Percentiles rank a stretch among this genome's conserved stretches.
These are phyloP conservation scores for Penicillium cinerascens DNA, from an alignment of 495 filamentous ascomycete genomes.

Conservation along the genomic window DNA sequence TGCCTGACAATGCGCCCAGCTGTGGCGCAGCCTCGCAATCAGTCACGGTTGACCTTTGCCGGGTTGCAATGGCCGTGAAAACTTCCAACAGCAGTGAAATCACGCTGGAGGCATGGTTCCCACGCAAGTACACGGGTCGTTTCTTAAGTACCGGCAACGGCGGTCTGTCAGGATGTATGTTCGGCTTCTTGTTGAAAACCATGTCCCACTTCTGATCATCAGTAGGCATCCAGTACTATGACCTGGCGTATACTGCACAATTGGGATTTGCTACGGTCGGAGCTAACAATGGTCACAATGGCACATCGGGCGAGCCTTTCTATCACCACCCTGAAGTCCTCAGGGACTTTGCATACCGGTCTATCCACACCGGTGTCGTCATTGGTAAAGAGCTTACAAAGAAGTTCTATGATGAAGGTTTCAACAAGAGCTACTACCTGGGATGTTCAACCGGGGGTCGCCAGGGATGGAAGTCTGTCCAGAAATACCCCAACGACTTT, in stretches of 20 bases:
- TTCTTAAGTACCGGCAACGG: conserved; percentile 57
- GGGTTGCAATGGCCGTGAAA: conserved; percentile 52
- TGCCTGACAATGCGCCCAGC: conserved; percentile 44
- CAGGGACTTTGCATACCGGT: conserved; percentile 46
- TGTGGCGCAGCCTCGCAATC: conserved; percentile 41
- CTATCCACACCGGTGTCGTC: conserved; percentile 50
- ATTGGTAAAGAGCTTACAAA: conserved; percentile 48
- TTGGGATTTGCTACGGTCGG: conserved; percentile 50
- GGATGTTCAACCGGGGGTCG: conserved; percentile 57
- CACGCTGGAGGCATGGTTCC: conserved; percentile 58
- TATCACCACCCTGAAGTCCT: conserved; percentile 46
- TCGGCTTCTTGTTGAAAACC: neutral
- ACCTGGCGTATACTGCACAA: conserved; percentile 31
- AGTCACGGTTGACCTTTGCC: conserved; percentile 50
- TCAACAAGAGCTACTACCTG: conserved; percentile 50
- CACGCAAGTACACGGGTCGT: conserved; percentile 47
- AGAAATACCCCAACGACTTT: conserved; percentile 52
- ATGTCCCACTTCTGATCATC: neutral
- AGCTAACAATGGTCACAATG: conserved; percentile 51
- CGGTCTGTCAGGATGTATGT: conserved; percentile 53
- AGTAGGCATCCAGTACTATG: conserved; percentile 33
- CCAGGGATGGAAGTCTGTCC: conserved; percentile 49
- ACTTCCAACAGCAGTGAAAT: conserved; percentile 54
- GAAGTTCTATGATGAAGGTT: conserved; percentile 43
- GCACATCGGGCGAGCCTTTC: conserved; percentile 41